Percentiles rank a stretch among this genome's conserved stretches.
Conservation (phyloP, 108 stramenopile genomes). For the Nitzschia inconspicua region DNA sequence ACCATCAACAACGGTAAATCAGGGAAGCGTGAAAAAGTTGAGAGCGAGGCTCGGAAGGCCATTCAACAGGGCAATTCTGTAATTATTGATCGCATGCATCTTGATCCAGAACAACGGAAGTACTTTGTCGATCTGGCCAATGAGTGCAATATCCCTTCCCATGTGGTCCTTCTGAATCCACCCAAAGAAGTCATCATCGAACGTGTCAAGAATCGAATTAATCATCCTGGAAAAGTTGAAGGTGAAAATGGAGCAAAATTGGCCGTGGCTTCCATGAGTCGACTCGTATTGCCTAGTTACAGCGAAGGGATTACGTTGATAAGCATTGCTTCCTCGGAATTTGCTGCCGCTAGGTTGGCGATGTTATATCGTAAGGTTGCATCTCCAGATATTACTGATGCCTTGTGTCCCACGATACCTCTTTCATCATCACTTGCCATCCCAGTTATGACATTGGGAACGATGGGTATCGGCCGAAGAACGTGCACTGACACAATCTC, state of each 20-base stretch:
- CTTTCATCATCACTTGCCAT: conserved; percentile 6
- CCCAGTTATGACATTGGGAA: conserved; percentile 63
- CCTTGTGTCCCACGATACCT: no score
- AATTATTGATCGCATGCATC: conserved; percentile 82
- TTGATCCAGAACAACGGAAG: conserved; percentile 53
- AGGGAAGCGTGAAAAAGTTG: conserved; percentile 69
- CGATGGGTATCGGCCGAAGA: conserved; percentile 52
- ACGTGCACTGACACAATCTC: conserved; percentile 28
- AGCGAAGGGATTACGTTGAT: conserved; percentile 52
- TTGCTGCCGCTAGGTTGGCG: conserved; percentile 14
- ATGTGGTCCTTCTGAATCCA: conserved; percentile 54
- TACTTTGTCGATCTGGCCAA: conserved; percentile 29
- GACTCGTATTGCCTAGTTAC: conserved; percentile 51
- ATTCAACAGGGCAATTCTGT: conserved; percentile 46
- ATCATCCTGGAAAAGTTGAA: conserved; percentile 78
- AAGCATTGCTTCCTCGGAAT: conserved; percentile 26
- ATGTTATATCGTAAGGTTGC: conserved; percentile 14
- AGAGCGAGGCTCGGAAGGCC: conserved; percentile 35
- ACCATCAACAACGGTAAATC: conserved; percentile 76
- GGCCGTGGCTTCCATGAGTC: conserved; percentile 41
- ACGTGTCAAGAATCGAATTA: conserved; percentile 55
- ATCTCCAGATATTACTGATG: not conserved
- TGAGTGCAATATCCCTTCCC: conserved; percentile 33
- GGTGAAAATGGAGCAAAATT: conserved; percentile 54
- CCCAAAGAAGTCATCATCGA: conserved; percentile 40